Evolutionary conservation across 495 filamentous ascomycete species (phyloP).

Genomic region (Pseudevernia furfuracea): DNA sequence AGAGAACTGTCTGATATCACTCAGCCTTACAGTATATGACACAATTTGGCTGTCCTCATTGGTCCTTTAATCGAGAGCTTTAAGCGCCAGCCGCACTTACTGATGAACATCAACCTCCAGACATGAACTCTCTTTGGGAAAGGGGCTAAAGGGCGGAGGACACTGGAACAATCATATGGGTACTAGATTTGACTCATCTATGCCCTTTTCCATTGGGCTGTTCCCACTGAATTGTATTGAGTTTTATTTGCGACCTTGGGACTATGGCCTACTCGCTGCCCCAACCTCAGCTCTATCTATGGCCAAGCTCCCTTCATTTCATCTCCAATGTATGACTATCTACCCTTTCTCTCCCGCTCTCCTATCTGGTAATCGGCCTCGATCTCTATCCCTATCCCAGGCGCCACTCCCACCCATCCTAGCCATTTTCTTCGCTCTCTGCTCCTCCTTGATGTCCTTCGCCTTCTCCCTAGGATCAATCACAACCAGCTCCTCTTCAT

Average conservation of each 20-base stretch:
- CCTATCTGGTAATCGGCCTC: slow-evolving; percentile 17
- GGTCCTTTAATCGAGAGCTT: not conserved
- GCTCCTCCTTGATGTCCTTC: slow-evolving; percentile 59
- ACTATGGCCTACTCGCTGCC: too few relatives aligned
- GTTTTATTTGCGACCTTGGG: too few relatives aligned
- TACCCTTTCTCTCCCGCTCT: slow-evolving; percentile 21
- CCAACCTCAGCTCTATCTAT: too few relatives aligned
- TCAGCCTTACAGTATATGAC: slow-evolving; percentile 15
- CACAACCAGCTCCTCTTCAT: slow-evolving; percentile 82
- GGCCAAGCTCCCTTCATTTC: not conserved
- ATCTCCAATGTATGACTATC: slow-evolving; percentile 11
- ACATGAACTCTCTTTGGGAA: not conserved
- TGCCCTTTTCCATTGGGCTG: too few relatives aligned
- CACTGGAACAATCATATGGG: too few relatives aligned
- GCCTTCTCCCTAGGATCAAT: slow-evolving; percentile 90
- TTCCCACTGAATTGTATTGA: too few relatives aligned
- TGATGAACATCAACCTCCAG: not conserved
- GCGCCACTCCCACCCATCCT: slow-evolving; percentile 43
- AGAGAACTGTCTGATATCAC: slow-evolving; percentile 11
- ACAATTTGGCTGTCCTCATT: slow-evolving; percentile 3
- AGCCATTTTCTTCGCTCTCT: slow-evolving; percentile 44
- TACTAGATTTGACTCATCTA: too few relatives aligned
- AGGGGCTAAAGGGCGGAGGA: too few relatives aligned
- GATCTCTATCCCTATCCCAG: slow-evolving; percentile 48
- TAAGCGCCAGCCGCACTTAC: slow-evolving; percentile 9